Percentiles rank a stretch among this genome's conserved stretches.
Conservation (phyloP, 768 basidiomycete genomes). For the Cyathus striatus region DNA sequence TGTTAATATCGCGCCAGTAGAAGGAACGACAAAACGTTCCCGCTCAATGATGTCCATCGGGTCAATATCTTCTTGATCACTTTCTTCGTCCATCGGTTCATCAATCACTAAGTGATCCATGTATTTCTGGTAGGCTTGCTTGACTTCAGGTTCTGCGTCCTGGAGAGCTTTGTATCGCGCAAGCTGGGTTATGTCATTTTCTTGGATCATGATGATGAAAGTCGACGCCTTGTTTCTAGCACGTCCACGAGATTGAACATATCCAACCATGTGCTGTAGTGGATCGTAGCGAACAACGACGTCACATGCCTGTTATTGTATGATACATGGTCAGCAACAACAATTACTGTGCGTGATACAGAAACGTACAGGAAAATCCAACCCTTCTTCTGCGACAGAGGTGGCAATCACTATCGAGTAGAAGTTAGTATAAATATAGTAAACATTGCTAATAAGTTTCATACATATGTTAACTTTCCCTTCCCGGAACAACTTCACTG, state of each 20-base stretch:
- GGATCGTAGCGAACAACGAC: constrained; percentile 83
- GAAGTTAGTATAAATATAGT: constrained; percentile 4
- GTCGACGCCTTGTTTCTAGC: constrained; percentile 73
- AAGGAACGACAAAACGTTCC: constrained; percentile 69
- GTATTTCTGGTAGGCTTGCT: constrained; percentile 56
- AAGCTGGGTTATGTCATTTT: constrained; percentile 49
- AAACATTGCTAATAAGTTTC: no score
- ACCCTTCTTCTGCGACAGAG: constrained; percentile 86
- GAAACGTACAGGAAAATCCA: constrained; percentile 81
- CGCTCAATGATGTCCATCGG: constrained; percentile 55
- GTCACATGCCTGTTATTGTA: constrained; percentile 63
- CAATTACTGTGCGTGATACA: neutral
- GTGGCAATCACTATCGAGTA: constrained; percentile 63
- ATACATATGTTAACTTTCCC: constrained; percentile 63
- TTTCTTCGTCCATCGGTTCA: constrained; percentile 38
- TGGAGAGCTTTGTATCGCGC: constrained; percentile 55
- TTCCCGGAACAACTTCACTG: constrained; percentile 60
- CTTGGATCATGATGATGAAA: constrained; percentile 77
- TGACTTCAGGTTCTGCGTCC: constrained; percentile 60
- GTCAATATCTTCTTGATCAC: constrained; percentile 30
- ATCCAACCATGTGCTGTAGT: constrained; percentile 78
- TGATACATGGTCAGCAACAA: constrained; percentile 2
- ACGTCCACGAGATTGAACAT: constrained; percentile 85
- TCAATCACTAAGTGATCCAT: no score
- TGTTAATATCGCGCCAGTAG: constrained; percentile 74